Conservation (phyloP, 1,284 basidiomycete genomes). For the Clitocybe nebularis region DNA sequence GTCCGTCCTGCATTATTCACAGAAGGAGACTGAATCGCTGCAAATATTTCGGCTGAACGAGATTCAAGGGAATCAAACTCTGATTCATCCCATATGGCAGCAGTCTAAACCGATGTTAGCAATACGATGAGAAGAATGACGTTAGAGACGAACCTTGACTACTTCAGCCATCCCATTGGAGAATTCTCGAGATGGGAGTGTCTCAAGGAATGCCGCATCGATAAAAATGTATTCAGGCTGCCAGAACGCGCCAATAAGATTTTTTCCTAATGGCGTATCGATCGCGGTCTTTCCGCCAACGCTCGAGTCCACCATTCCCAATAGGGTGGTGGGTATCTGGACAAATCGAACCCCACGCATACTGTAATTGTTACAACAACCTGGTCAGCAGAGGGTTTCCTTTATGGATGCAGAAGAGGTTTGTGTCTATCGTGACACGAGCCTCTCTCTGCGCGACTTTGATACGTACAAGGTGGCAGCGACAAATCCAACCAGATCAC, state of each 20-base stretch:
- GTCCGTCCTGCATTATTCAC: constrained; percentile 58
- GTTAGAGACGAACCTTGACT: constrained; percentile 68
- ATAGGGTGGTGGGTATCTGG: constrained; percentile 94
- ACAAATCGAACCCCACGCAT: constrained; percentile 77
- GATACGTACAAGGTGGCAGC: constrained; percentile 91
- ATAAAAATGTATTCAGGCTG: constrained; percentile 98
- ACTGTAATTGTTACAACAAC: constrained; percentile 23
- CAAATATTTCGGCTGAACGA: constrained; percentile 77
- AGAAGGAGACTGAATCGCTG: constrained; percentile 77
- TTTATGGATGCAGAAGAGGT: neutral
- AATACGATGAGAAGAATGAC: neutral
- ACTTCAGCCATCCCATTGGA: constrained; percentile 99
- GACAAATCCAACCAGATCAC: constrained; percentile 94
- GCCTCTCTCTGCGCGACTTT: neutral
- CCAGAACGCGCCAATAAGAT: constrained; percentile 98
- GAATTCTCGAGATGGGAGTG: constrained; percentile 90
- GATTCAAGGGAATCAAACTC: constrained; percentile 88
- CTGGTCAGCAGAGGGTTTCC: constrained; percentile 1
- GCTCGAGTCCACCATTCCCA: constrained; percentile 98
- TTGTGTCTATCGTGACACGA: constrained; percentile 1
- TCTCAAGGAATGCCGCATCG: constrained; percentile 93
- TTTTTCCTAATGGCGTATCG: constrained; percentile 92
- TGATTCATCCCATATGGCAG: constrained; percentile 90
- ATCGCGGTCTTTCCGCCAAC: constrained; percentile 99
- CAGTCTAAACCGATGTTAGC: constrained; percentile 57